phyloP scores from a whole-genome alignment of 352 stramenopile species.

The Globisporangium cylindrosporum region DNA sequence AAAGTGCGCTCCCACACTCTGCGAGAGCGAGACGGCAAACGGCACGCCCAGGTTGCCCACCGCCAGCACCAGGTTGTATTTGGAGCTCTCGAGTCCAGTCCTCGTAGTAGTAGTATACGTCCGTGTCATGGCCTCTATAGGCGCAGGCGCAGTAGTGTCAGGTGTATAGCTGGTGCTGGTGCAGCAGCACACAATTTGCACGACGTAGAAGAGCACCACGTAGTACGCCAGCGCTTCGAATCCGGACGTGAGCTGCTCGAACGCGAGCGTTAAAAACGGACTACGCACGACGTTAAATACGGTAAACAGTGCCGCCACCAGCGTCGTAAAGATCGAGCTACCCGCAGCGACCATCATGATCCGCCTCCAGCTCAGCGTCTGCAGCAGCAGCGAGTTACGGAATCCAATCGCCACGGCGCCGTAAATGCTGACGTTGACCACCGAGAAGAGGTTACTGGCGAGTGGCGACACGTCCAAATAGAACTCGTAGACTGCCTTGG shows the following conservation, averaged over 20 bases:
- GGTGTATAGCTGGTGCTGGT: too few species aligned
- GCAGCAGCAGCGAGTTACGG: constrained; percentile 8
- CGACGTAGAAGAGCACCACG: constrained; percentile 41
- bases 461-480: constrained; percentile 42
- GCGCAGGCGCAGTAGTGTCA: too few species aligned
- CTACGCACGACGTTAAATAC: constrained; percentile 60
- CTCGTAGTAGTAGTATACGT: constrained; percentile 2
- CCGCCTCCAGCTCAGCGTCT: constrained; percentile 34
- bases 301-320: constrained; percentile 47
- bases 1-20: constrained; percentile 62
- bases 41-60: constrained; percentile 51
- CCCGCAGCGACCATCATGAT: constrained; percentile 34
- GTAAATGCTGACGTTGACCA: constrained; percentile 45
- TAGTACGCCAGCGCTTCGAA: constrained; percentile 60
- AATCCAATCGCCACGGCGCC: constrained; percentile 33
- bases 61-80: constrained; percentile 51
- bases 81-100: constrained; percentile 17
- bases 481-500: constrained; percentile 58
- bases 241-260: constrained; percentile 47
- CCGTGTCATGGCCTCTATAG: too few species aligned
- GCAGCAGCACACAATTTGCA: constrained; percentile 24
- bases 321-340: constrained; percentile 30
- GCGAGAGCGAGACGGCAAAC: constrained; percentile 55
- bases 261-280: constrained; percentile 33
- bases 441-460: constrained; percentile 41